phyloP scores from a whole-genome alignment of 352 stramenopile genomes.

The Phytophthora capsici region DNA sequence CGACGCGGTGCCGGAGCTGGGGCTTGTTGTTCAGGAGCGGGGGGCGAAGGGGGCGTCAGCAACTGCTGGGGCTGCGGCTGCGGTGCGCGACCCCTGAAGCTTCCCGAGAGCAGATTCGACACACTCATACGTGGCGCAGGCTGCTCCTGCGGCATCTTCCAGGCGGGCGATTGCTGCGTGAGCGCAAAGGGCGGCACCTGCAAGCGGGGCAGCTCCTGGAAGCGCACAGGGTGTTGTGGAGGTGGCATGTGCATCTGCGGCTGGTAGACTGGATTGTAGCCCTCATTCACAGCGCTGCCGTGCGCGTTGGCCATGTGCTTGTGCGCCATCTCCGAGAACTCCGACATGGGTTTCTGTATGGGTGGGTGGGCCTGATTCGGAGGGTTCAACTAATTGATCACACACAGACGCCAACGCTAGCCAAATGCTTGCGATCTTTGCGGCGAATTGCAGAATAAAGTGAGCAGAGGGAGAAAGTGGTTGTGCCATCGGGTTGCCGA shows the following conservation, averaged over 20 bases:
- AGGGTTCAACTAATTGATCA: constrained; percentile 20
- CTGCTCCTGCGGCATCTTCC: constrained; percentile 54
- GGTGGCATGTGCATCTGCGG: constrained; percentile 19
- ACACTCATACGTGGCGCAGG: constrained; percentile 51
- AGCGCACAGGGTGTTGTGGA: constrained; percentile 32
- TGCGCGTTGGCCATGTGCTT: constrained; percentile 45
- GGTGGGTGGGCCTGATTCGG: constrained; percentile 16
- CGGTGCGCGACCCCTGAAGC: constrained; percentile 37
- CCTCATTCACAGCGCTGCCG: constrained; percentile 32
- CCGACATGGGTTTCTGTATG: constrained; percentile 26
- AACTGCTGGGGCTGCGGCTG: constrained; percentile 12
- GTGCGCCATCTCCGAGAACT: constrained; percentile 41
- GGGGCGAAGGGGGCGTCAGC: constrained; percentile 34
- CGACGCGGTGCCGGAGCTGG: constrained; percentile 35
- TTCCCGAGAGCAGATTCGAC: constrained; percentile 60
- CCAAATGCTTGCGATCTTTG: constrained; percentile 40
- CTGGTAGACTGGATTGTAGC: constrained; percentile 31
- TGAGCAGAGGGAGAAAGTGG: constrained; percentile 27
- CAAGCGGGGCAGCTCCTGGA: constrained; percentile 73
- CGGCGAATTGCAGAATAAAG: constrained; percentile 57
- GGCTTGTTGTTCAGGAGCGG: constrained; percentile 14
- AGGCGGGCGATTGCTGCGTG: constrained; percentile 58
- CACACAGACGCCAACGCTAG: neutral
- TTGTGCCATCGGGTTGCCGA: constrained; percentile 31
- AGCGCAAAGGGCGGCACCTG: constrained; percentile 68